phyloP scores from a whole-genome alignment of 2,329 filamentous ascomycete species.

The Sclerotinia minor region DNA sequence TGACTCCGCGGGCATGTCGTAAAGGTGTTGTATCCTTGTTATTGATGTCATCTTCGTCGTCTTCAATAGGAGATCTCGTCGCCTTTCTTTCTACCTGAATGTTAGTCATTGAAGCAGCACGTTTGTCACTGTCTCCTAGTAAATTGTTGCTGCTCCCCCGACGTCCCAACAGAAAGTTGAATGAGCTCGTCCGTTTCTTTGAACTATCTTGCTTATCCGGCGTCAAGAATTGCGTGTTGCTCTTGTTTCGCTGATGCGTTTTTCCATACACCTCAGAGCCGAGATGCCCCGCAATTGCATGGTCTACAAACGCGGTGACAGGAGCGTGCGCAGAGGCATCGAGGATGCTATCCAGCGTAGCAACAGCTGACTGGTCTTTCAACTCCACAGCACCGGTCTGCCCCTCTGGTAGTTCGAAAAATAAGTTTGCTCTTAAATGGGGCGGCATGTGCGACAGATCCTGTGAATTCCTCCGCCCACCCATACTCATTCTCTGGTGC shows the following conservation, averaged over 20 bases:
- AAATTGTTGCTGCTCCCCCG: constrained; percentile 35
- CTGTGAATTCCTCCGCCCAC: constrained; percentile 38
- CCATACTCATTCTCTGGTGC: constrained; percentile 41
- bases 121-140: constrained; percentile 30
- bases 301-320: constrained; percentile 88
- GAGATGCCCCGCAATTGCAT: constrained; percentile 75
- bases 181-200: constrained; percentile 51
- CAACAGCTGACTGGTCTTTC: constrained; percentile 79
- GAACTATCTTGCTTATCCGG: constrained; percentile 28
- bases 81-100: constrained; percentile 30
- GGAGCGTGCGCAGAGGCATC: constrained; percentile 86
- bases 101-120: constrained; percentile 34
- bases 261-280: constrained; percentile 73
- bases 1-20: constrained; percentile 26
- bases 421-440: constrained; percentile 85
- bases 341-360: constrained; percentile 86
- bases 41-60: constrained; percentile 35
- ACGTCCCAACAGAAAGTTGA: constrained; percentile 47
- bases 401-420: constrained; percentile 72
- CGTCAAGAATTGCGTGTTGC: constrained; percentile 43
- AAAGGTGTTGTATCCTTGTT: constrained; percentile 33
- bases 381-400: constrained; percentile 54
- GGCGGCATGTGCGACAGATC: constrained; percentile 65
- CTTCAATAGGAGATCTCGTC: constrained; percentile 30
- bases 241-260: constrained; percentile 54